Conservation (phyloP, 2,329 filamentous ascomycete species). For the Alternaria consortialis region DNA sequence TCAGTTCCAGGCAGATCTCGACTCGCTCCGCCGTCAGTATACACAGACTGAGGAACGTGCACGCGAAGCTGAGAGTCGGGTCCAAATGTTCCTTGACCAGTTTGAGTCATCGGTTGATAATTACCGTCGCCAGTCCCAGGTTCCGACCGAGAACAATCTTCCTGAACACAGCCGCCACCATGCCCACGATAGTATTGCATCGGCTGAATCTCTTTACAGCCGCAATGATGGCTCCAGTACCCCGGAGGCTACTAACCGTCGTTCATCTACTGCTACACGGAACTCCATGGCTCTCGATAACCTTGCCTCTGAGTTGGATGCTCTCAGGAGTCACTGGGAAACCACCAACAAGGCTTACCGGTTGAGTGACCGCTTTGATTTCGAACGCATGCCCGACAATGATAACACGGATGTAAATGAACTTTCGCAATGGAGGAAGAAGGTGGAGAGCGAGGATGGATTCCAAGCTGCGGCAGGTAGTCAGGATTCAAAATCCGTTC, state of each 20-base stretch:
- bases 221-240: constrained; percentile 50
- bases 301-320: constrained; percentile 90
- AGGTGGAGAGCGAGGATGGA: constrained; percentile 44
- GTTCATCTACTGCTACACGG: constrained; percentile 52
- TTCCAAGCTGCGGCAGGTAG: constrained; percentile 14
- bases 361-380: constrained; percentile 87
- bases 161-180: constrained; percentile 50
- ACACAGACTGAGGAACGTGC: constrained; percentile 81
- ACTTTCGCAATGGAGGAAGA: constrained; percentile 48
- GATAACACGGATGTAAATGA: constrained; percentile 45
- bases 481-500: constrained; percentile 9
- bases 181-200: constrained; percentile 68
- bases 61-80: constrained; percentile 89
- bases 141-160: constrained; percentile 45
- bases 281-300: constrained; percentile 83
- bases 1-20: constrained; percentile 72
- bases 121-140: constrained; percentile 79
- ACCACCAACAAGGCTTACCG: constrained; percentile 95
- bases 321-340: constrained; percentile 91
- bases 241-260: constrained; percentile 41
- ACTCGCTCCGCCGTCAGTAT: constrained; percentile 86
- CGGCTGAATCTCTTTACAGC: constrained; percentile 62
- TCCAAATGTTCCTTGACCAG: constrained; percentile 90
- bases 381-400: constrained; percentile 66
- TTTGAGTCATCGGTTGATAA: constrained; percentile 94